Evolutionary conservation across 2,329 filamentous ascomycete species (phyloP).

Genomic region (Nectriaceae sp.): DNA sequence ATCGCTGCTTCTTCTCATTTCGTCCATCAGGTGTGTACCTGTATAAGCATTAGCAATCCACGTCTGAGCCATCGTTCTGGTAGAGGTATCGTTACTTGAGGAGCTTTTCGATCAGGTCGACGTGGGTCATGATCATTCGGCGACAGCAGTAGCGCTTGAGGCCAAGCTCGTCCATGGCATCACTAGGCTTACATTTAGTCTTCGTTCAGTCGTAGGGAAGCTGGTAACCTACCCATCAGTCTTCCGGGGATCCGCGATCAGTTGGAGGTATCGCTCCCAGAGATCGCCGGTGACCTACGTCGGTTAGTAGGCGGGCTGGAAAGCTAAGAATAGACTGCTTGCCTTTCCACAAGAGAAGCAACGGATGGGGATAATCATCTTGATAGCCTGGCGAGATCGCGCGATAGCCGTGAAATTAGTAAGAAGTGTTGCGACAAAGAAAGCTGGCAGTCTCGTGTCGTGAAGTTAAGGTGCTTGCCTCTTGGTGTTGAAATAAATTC

Average conservation of each 20-base stretch:
- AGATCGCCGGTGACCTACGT: constrained; percentile 90
- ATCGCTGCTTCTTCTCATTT: constrained; percentile 59
- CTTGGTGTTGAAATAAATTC: constrained; percentile 29
- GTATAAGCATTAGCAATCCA: constrained; percentile 12
- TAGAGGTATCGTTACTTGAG: constrained; percentile 68
- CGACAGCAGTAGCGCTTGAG: constrained; percentile 97
- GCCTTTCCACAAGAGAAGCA: constrained; percentile 99
- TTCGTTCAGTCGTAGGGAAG: not conserved
- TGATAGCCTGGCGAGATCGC: constrained; percentile 37
- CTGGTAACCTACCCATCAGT: constrained; percentile 65
- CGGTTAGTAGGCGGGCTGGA: constrained; percentile 30
- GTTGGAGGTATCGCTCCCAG: constrained; percentile 91
- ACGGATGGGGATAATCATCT: constrained; percentile 97
- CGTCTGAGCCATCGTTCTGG: not conserved
- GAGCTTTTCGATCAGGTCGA: constrained; percentile 97
- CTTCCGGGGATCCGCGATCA: constrained; percentile 74
- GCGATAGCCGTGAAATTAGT: constrained; percentile 9
- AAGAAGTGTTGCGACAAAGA: constrained; percentile 25
- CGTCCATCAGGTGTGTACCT: constrained; percentile 65
- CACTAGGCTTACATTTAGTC: constrained; percentile 54
- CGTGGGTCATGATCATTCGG: constrained; percentile 99
- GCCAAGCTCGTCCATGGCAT: constrained; percentile 93
- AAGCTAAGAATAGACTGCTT: constrained; percentile 24
- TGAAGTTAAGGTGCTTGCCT: constrained; percentile 9
- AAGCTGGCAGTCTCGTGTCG: constrained; percentile 18